A percentile compares a stretch with the other conserved stretches of the same genome.
phyloP scores from a whole-genome alignment of 2,329 filamentous ascomycete genomes.

The Calycina marina region DNA sequence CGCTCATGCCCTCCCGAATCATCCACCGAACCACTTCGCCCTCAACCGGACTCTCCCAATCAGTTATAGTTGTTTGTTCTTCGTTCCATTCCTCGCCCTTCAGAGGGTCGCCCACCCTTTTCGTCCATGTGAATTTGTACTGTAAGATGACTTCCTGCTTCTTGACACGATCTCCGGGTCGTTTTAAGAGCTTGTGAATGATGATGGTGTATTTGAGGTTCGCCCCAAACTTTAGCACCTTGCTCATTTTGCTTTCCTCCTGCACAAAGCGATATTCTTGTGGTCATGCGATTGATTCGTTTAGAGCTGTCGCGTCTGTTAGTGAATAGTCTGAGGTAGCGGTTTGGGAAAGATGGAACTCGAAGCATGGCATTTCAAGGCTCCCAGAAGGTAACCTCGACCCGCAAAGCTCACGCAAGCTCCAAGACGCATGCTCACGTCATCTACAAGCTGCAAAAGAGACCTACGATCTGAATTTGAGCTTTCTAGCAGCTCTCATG shows the following conservation, averaged over 20 bases:
- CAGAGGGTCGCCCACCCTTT: slow-evolving; percentile 55
- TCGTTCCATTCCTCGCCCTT: slow-evolving; percentile 45
- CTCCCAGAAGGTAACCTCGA: slow-evolving; percentile 2
- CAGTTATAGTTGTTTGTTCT: slow-evolving; percentile 54
- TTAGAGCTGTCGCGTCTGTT: slow-evolving; percentile 7
- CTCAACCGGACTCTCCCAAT: slow-evolving; percentile 73
- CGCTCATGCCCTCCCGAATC: slow-evolving; percentile 50
- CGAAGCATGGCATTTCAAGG: slow-evolving; percentile 3
- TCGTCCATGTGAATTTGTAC: slow-evolving; percentile 73
- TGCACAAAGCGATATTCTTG: slow-evolving; percentile 12
- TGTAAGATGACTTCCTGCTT: slow-evolving; percentile 68
- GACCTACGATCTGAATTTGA: slow-evolving; percentile 22
- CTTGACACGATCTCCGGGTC: slow-evolving; percentile 57
- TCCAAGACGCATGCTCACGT: slow-evolving; percentile 10
- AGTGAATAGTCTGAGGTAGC: slow-evolving; percentile 5
- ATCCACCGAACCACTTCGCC: slow-evolving; percentile 68
- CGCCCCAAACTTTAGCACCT: slow-evolving; percentile 37
- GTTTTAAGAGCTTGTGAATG: slow-evolving; percentile 70
- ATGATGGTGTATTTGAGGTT: slow-evolving; percentile 85
- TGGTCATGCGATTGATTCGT: slow-evolving; percentile 19
- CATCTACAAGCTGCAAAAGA: slow-evolving; percentile 20
- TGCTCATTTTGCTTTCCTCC: slow-evolving; percentile 27
- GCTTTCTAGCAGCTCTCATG: slow-evolving; percentile 19
- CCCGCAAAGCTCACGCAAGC: slow-evolving; percentile 13
- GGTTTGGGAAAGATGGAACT: slow-evolving; percentile 1